Base-by-base conservation (phyloP, 2,329 filamentous ascomycete species). In the Elsinoe perseae region DNA sequence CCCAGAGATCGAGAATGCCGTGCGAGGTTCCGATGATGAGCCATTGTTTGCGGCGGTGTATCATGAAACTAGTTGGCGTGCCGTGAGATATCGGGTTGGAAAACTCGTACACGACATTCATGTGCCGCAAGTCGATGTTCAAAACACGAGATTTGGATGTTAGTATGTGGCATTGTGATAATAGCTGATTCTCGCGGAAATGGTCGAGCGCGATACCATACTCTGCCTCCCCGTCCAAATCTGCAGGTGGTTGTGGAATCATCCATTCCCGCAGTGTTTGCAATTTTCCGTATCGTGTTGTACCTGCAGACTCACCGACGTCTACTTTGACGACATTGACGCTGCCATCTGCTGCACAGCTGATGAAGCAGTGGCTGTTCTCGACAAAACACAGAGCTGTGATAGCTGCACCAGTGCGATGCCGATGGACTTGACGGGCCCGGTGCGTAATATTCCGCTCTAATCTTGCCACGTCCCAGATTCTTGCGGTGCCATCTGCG, bases 1-100 rank as follows among this genome's bases (percentile, higher is more conserved):
- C 93, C 93, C 93, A 98, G 1, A 98, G 79, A 67, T 95, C 87
- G 6, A 98, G 76, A 25, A 97, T 85, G 32, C 95, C 93, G 67
- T 97, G 91, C 0, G 89, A 89, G 0, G 95, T 98, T 32, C 91
- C 93, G 0, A 97, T 74, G 1, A 95, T 80, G 2, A 98, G 76
- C 93, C 93, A 98, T 66, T 93, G 90, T 52, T 87, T 85, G 66
- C 85, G 88, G 57, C 83, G 81, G 65, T 96, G 90, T 28, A 95
- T 79, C 64, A 87, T 92, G 70, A 98, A 96, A 62, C 89, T 93
- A 0, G 89, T 96, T 1, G 90, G 89, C 0, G 85, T 88, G 10
- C 93, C 93, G 66, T 98, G 92, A 64, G 95, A 88, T 1, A 95
- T 82, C 0, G 92, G 90, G 57, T 95, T 97, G 44, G 87, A 82